These are phyloP conservation scores for Phyllachora maydis DNA, from an alignment of 2,329 filamentous ascomycete species.

Conservation along the genomic window DNA sequence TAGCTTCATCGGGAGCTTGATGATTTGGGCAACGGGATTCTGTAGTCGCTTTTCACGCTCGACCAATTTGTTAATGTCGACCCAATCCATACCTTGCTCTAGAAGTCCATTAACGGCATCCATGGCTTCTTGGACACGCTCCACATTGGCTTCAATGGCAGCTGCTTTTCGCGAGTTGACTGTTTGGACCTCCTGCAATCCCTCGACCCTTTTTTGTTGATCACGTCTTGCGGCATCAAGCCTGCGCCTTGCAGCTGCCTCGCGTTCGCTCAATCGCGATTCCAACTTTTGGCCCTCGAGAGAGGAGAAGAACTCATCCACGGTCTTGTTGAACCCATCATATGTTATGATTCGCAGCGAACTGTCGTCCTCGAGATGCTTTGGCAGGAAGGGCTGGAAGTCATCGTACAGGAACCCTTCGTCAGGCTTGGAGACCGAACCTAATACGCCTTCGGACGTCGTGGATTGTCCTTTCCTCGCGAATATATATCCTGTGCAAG, in stretches of 20 bases:
- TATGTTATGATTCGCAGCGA: constrained; percentile 52
- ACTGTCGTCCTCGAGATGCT: constrained; percentile 52
- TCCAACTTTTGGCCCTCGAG: constrained; percentile 86
- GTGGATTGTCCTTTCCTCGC: too few species aligned
- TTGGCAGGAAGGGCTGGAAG: constrained; percentile 79
- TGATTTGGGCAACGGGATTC: constrained; percentile 73
- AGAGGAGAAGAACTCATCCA: constrained; percentile 94
- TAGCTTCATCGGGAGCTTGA: constrained; percentile 72
- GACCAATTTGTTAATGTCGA: constrained; percentile 71
- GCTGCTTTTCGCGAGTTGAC: constrained; percentile 74
- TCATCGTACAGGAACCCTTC: constrained; percentile 63
- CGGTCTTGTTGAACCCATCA: constrained; percentile 74
- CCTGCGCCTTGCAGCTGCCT: constrained; percentile 64
- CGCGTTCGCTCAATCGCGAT: constrained; percentile 61
- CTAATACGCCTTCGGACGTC: too few species aligned
- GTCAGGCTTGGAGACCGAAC: too few species aligned
- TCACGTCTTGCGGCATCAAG: constrained; percentile 69
- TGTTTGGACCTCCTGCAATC: constrained; percentile 60
- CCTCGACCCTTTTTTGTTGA: constrained; percentile 68
- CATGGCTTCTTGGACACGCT: constrained; percentile 80
- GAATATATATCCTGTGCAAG: constrained; percentile 70
- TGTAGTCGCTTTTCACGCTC: constrained; percentile 64
- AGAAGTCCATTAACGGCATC: constrained; percentile 86
- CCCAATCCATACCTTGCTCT: constrained; percentile 92
- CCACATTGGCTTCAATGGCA: constrained; percentile 76